Percentiles rank a stretch among this genome's conserved stretches.
Evolutionary conservation across 768 basidiomycete genomes (phyloP).

Genomic region (Aureoboletus auriporus): DNA sequence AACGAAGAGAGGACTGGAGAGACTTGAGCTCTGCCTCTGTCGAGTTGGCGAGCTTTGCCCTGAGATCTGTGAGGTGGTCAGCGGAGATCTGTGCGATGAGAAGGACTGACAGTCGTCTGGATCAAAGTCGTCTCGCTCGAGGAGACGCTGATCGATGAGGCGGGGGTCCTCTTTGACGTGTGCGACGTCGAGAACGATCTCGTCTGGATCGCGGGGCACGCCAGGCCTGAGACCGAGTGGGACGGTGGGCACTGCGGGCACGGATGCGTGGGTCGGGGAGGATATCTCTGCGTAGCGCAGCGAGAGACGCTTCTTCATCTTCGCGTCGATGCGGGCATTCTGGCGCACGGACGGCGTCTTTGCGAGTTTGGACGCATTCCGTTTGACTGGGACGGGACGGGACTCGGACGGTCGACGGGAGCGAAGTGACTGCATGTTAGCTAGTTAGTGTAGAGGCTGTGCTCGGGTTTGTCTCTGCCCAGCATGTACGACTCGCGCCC

Average conservation of each 20-base stretch:
- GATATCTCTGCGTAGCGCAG: conserved; percentile 89
- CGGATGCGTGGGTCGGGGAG: conserved; percentile 51
- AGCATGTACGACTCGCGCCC: conserved; percentile 33
- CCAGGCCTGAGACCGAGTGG: conserved; percentile 42
- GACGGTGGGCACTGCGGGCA: conserved; percentile 59
- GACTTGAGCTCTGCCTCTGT: conserved; percentile 77
- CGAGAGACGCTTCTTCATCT: conserved; percentile 95
- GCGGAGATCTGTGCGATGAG: not conserved
- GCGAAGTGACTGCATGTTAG: conserved; percentile 55
- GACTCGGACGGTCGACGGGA: conserved; percentile 46
- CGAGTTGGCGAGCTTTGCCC: conserved; percentile 84
- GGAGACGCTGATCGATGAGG: conserved; percentile 49
- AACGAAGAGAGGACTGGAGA: conserved; percentile 70
- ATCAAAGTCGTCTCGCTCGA: conserved; percentile 82
- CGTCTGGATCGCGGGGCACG: conserved; percentile 39
- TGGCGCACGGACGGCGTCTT: conserved; percentile 29
- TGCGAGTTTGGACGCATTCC: conserved; percentile 28
- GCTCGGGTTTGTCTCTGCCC: conserved; percentile 8
- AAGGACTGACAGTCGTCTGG: conserved; percentile 76
- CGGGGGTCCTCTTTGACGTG: conserved; percentile 53
- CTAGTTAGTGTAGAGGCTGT: too few relatives aligned
- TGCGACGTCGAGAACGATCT: conserved; percentile 42
- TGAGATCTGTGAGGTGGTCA: conserved; percentile 50
- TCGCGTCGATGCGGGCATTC: conserved; percentile 69
- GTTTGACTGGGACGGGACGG: conserved; percentile 32